Evolutionary conservation across 352 stramenopile species (phyloP).

Genomic region (Plasmopara viticola): DNA sequence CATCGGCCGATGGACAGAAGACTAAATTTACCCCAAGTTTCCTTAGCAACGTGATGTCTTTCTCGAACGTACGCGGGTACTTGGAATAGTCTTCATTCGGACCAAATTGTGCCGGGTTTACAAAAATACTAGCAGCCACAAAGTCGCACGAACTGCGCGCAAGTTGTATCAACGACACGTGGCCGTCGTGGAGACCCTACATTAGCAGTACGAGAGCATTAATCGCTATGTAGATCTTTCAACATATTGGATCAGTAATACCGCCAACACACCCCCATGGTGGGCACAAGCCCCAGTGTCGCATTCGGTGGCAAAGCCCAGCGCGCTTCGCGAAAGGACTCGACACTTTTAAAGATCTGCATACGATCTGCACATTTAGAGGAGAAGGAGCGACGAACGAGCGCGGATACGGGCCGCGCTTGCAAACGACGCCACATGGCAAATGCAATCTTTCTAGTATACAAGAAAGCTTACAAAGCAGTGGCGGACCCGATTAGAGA

Average conservation of each 20-base stretch:
- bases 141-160: constrained; percentile 90
- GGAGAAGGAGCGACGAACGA: constrained; percentile 17
- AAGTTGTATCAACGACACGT: constrained; percentile 86
- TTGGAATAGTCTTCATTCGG: constrained; percentile 97
- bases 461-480: no score
- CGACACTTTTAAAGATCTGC: constrained; percentile 52
- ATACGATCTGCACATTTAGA: constrained; percentile 12
- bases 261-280: constrained; percentile 90
- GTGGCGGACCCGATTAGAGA: no score
- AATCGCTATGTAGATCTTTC: no score
- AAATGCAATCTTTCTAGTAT: no score
- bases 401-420: not conserved
- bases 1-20: constrained; percentile 73
- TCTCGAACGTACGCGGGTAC: constrained; percentile 95
- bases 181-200: constrained; percentile 94
- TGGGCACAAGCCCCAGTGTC: constrained; percentile 96
- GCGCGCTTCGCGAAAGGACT: constrained; percentile 43
- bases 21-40: constrained; percentile 88
- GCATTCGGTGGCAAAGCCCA: constrained; percentile 38
- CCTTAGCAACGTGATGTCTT: constrained; percentile 84
- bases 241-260: no score
- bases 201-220: not conserved
- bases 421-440: constrained; percentile 7
- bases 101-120: constrained; percentile 99
- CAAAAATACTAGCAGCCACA: constrained; percentile 95